phyloP scores from a whole-genome alignment of 345 rosid species.

The Melaleuca alternifolia region DNA sequence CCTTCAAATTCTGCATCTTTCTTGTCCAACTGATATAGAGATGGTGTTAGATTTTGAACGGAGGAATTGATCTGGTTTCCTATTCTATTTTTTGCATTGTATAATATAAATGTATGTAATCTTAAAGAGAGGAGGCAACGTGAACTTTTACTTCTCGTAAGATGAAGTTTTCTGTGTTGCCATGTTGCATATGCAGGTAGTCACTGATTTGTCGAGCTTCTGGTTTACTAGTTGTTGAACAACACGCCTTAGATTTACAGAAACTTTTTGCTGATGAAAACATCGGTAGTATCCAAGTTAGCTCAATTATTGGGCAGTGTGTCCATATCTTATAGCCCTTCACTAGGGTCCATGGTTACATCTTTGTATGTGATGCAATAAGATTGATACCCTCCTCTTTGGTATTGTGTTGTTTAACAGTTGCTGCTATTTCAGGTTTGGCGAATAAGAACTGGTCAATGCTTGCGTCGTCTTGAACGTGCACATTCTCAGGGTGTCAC shows the following conservation, averaged over 20 bases:
- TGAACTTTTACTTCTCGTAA: neutral
- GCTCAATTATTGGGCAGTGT: neutral
- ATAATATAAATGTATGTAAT: neutral
- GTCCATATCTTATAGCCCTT: neutral
- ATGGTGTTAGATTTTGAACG: neutral
- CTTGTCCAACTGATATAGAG: neutral
- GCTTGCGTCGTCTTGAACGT: conserved; percentile 85
- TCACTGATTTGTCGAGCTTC: neutral
- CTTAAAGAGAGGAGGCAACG: neutral
- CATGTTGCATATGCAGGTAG: neutral
- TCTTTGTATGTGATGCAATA: neutral
- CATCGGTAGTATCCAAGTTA: neutral
- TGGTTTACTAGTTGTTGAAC: neutral
- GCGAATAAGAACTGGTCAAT: conserved; percentile 92
- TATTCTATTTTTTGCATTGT: neutral
- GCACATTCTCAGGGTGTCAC: conserved; percentile 97
- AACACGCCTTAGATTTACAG: neutral
- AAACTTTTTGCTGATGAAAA: neutral
- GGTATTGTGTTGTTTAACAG: neutral
- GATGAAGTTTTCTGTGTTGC: neutral
- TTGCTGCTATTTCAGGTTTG: conserved; percentile 56
- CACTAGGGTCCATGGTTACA: neutral
- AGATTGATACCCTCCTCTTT: neutral
- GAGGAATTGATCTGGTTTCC: neutral
- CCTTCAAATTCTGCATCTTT: neutral